A percentile compares a stretch with the other conserved stretches of the same genome.
These are phyloP conservation scores for Brassica nigra DNA, from an alignment of 345 rosid genomes.

Conservation along the genomic window DNA sequence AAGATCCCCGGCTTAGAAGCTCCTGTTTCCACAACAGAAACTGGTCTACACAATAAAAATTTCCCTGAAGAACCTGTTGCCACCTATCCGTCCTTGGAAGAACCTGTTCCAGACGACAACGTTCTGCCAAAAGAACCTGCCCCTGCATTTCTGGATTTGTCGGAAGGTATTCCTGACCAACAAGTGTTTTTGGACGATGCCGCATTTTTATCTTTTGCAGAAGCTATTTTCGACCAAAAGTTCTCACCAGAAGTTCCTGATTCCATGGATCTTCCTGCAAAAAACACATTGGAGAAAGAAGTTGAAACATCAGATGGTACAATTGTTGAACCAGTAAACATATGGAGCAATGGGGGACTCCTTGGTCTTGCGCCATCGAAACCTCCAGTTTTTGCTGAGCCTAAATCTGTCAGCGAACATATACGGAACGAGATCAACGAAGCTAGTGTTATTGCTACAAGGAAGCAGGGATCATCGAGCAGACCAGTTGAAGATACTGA, in stretches of 20 bases:
- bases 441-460: conserved; percentile 22
- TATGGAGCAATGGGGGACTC: conserved; percentile 96
- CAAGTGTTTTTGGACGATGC: conserved; percentile 42
- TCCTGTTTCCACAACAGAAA: conserved; percentile 15
- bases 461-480: conserved; percentile 39
- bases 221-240: conserved; percentile 41
- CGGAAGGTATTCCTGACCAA: conserved; percentile 42
- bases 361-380: conserved; percentile 90
- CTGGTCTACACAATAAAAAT: neutral
- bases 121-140: conserved; percentile 28
- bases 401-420: conserved; percentile 44
- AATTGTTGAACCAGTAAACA: conserved; percentile 48
- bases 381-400: conserved; percentile 79
- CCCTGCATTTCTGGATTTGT: conserved; percentile 33
- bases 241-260: conserved; percentile 40
- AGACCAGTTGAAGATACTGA: conserved; percentile 39
- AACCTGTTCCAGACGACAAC: conserved; percentile 11
- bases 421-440: conserved; percentile 36
- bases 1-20: conserved; percentile 8
- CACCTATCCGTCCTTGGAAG: neutral
- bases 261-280: conserved; percentile 2
- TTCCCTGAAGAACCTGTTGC: conserved; percentile 16
- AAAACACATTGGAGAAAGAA: neutral
- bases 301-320: conserved; percentile 29
- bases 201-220: conserved; percentile 40